Evolutionary conservation across 2,329 filamentous ascomycete species (phyloP).

Genomic region (Colletotrichum liaoningense): DNA sequence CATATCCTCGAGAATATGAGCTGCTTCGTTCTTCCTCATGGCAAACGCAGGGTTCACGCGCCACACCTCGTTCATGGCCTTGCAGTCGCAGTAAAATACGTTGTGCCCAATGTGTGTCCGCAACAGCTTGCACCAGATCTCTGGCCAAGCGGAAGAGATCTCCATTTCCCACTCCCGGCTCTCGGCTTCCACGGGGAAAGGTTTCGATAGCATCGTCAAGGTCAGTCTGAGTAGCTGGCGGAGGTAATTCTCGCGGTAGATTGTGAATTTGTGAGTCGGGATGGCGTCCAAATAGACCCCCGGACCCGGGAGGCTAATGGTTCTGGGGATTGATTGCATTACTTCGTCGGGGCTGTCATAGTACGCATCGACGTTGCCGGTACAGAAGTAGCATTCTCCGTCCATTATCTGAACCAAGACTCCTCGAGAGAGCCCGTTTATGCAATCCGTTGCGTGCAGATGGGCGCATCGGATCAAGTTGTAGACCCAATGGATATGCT

Average conservation of each 20-base stretch:
- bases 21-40: constrained; percentile 25
- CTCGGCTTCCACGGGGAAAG: neutral
- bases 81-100: constrained; percentile 2
- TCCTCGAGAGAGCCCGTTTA: neutral
- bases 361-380: constrained; percentile 11
- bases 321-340: neutral
- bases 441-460: constrained; percentile 1
- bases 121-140: constrained; percentile 19
- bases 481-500: constrained; percentile 21
- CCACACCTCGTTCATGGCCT: constrained; percentile 19
- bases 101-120: neutral
- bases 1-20: neutral
- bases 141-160: constrained; percentile 16
- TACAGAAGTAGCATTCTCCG: constrained; percentile 11
- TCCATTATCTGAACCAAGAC: neutral
- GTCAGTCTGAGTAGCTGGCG: neutral
- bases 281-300: neutral
- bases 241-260: constrained; percentile 23
- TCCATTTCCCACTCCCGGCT: neutral
- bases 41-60: constrained; percentile 17
- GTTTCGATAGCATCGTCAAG: neutral
- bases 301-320: neutral
- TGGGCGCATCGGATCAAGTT: constrained; percentile 24
- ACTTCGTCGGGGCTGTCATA: neutral
- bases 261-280: neutral